Percentiles rank a stretch among this genome's conserved stretches.
phyloP scores from a whole-genome alignment of 2,329 filamentous ascomycete genomes.

The Claviceps spartinae region DNA sequence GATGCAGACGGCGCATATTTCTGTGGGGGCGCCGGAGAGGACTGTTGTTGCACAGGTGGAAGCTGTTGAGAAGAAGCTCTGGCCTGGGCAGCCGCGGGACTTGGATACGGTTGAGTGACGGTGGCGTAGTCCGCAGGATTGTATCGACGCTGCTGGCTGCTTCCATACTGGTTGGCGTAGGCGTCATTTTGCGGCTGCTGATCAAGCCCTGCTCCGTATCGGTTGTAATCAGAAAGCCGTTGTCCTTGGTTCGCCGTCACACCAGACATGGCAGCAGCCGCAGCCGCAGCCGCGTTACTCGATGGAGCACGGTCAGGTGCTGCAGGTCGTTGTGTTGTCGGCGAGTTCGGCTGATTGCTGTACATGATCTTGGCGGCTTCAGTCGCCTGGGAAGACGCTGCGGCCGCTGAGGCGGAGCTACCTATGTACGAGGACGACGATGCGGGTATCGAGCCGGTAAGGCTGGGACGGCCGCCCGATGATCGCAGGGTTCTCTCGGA shows the following conservation, averaged over 20 bases:
- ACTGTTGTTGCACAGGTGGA: constrained; percentile 14
- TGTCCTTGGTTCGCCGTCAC: constrained; percentile 21
- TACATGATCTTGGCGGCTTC: constrained; percentile 55
- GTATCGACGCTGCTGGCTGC: constrained; percentile 43
- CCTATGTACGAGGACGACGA: constrained; percentile 22
- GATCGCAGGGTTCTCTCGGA: constrained; percentile 54
- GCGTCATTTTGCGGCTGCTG: constrained; percentile 22
- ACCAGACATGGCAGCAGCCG: constrained; percentile 45
- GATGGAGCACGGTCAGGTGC: constrained; percentile 42
- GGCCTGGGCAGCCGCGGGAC: constrained; percentile 17
- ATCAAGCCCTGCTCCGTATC: constrained; percentile 21
- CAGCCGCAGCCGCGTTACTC: constrained; percentile 42
- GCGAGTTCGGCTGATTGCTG: constrained; percentile 36
- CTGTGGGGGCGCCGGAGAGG: constrained; percentile 20
- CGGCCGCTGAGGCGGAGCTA: constrained; percentile 8
- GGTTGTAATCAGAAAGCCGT: constrained; percentile 21
- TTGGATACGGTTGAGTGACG: constrained; percentile 33
- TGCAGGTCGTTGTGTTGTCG: constrained; percentile 34
- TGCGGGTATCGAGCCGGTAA: constrained; percentile 22
- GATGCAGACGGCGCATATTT: constrained; percentile 21
- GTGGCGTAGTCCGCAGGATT: constrained; percentile 67
- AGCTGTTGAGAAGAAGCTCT: constrained; percentile 17
- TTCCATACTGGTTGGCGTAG: constrained; percentile 21
- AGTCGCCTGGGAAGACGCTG: constrained; percentile 31
- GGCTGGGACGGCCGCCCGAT: constrained; percentile 30